These are phyloP conservation scores for Xerophyta viscosa DNA, from an alignment of 106 monocot species.

Conservation along the genomic window DNA sequence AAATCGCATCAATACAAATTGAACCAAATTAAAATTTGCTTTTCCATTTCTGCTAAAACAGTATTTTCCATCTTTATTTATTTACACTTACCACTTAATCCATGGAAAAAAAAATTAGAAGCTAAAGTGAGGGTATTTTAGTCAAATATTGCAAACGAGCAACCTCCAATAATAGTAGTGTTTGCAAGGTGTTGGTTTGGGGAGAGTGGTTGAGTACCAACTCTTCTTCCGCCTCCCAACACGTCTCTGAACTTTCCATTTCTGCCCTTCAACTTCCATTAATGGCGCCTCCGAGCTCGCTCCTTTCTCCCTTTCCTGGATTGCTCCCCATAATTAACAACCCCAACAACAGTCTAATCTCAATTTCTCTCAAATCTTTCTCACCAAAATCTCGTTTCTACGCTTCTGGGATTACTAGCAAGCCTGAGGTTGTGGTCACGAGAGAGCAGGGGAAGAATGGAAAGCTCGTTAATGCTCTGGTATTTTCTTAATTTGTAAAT, in stretches of 20 bases:
- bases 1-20: too few species aligned
- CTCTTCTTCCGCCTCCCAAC: neutral
- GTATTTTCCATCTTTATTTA: too few species aligned
- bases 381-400: constrained; percentile 10
- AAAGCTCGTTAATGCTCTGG: constrained; percentile 51
- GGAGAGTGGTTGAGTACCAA: neutral
- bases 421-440: constrained; percentile 56
- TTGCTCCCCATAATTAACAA: too few species aligned
- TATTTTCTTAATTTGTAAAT: constrained; percentile 3
- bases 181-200: neutral
- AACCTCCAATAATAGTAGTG: too few species aligned
- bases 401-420: neutral
- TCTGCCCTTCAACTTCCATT: neutral
- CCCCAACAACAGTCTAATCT: neutral
- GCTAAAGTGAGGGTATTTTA: too few species aligned
- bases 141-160: too few species aligned
- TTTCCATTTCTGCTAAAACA: too few species aligned
- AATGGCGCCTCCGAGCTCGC: neutral
- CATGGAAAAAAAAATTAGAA: too few species aligned
- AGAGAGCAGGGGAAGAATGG: constrained; percentile 64
- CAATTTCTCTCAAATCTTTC: neutral
- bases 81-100: too few species aligned
- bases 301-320: neutral
- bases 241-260: neutral
- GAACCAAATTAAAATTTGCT: too few species aligned